These are phyloP conservation scores for Vitis rupestris DNA, from an alignment of 164 flowering plant genomes.

Conservation along the genomic window DNA sequence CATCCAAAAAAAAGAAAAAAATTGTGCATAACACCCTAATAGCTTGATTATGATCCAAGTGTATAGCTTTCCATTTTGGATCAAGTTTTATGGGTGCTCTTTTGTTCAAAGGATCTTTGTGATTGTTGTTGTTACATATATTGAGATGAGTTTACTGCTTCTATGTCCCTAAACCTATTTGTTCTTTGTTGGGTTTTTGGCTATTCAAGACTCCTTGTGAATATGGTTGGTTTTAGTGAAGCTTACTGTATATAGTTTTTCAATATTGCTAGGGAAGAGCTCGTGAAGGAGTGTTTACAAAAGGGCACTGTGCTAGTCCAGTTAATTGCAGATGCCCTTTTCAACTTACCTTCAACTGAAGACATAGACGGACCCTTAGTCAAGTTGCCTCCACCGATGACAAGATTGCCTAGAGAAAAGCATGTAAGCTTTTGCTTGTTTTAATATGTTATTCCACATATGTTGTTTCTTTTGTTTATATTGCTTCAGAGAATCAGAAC, in stretches of 20 bases:
- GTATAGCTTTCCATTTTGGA: no score
- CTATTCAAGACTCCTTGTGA: background rate
- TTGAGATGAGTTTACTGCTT: no score
- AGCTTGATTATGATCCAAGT: no score
- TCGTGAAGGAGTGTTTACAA: conserved; percentile 52
- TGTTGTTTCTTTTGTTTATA: background rate
- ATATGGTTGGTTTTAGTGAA: background rate
- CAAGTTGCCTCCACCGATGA: conserved; percentile 68
- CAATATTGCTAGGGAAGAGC: conserved; percentile 50
- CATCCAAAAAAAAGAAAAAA: no score
- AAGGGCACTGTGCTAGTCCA: conserved; percentile 68
- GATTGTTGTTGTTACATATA: no score
- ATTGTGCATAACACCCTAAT: no score
- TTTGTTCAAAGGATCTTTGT: no score
- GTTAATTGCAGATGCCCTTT: conserved; percentile 62
- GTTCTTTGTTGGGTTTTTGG: background rate
- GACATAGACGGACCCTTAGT: conserved; percentile 80
- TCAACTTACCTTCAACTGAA: conserved; percentile 68
- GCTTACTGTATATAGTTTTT: background rate
- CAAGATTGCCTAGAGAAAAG: conserved; percentile 83
- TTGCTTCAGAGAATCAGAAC: background rate
- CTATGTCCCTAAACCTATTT: no score
- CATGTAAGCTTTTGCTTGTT: conserved; percentile 48
- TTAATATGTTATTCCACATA: background rate
- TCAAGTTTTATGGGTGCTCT: no score